Base-by-base conservation (phyloP, 768 basidiomycete species). In the Mycena alexandri region DNA sequence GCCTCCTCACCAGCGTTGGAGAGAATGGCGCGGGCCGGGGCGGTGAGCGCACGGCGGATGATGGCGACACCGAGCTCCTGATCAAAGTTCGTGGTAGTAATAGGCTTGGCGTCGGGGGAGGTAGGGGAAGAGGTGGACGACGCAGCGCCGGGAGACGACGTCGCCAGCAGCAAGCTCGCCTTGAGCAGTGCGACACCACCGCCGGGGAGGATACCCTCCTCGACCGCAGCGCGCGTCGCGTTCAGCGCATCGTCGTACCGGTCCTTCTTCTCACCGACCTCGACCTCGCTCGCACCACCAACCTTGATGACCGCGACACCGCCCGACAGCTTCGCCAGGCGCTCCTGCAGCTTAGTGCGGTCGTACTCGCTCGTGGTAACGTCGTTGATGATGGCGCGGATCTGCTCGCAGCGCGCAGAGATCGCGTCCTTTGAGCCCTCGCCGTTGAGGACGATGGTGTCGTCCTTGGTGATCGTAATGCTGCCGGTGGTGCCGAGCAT, bases 221-320 rank as follows among this genome's bases (percentile, higher is more conserved):
- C 97, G 34, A 99, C 97, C 50, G 97, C 96, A 25, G 97, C 97
- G 44, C 97, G 92, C 5, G 97, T 99, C n/a, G 96, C 96, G 79
- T 98, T 98, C 52, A 98, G 86, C 1, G 96, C 96, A 76, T 97
- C 95, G 72, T 98, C 96, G 75, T 98, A 98, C 42, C 96, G 87
- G 78, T 99, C 97, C 89, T 99, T 98, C 94, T 98, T 99, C 88
- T 99, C 97, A 9, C 96, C 87, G 67, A 99, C 97, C 82, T 98
- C 97, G 57, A 98, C 97, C 80, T 99, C 97, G 58, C 87, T 89
- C 24, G 91, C 83, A 19, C 97, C 97, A 62, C 97, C 97, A 68
- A 98, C 97, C 82, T 95, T 96, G 87, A 98, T 98, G 81, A 99
- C 96, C 17, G 97, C 97, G 52, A 99, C 97, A 80, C 97, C 96